Conservation (phyloP, 148 eudicot genomes). For the Polygonum maritimum region DNA sequence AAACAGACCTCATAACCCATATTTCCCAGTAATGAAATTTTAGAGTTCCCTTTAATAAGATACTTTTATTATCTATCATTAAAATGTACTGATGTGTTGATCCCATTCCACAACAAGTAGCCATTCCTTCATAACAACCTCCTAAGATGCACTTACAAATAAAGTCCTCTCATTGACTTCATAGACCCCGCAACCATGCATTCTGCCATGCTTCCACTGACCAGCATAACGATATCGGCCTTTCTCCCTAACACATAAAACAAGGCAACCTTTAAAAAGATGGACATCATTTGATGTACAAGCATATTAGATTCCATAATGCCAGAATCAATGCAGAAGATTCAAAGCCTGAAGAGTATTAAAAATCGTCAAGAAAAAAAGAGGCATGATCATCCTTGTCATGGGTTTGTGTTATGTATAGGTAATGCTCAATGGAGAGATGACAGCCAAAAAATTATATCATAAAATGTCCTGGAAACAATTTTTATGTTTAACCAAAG, state of each 20-base stretch:
- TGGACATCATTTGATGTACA: neutral
- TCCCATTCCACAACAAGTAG: neutral
- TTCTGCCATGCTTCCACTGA: conserved; percentile 89
- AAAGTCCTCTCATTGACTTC: conserved; percentile 70
- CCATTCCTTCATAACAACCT: neutral
- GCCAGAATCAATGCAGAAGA: neutral
- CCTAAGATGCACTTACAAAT: conserved; percentile 40
- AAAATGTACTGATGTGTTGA: neutral
- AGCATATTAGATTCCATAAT: neutral
- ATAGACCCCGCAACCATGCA: conserved; percentile 92
- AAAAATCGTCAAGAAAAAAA: neutral
- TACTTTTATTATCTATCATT: neutral
- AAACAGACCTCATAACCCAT: too few relatives aligned
- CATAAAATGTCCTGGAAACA: neutral
- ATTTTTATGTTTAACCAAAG: neutral
- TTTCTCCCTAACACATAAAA: conserved; percentile 47
- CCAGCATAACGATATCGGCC: conserved; percentile 95
- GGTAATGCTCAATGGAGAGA: neutral
- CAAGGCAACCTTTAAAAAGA: neutral
- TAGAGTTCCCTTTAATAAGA: neutral
- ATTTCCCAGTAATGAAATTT: too few relatives aligned
- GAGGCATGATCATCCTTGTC: neutral
- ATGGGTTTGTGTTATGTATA: neutral
- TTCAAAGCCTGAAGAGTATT: neutral
- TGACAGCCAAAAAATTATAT: neutral